A percentile compares a stretch with the other conserved stretches of the same genome.
phyloP scores from a whole-genome alignment of 176 grass and related monocot genomes.

The sorghum (Sorghum bicolor) region Sorghum_bicolor_NCBIv3 NC_012870.2:61261501-61262000 shows the following conservation, averaged over 20 bases:
- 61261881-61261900: constrained; percentile 79
- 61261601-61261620: constrained; percentile 93
- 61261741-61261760: constrained; percentile 5
- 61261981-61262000: constrained; percentile 5
- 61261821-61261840: constrained; percentile 13
- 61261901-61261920: constrained; percentile 85
- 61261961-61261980: constrained; percentile 30
- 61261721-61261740: constrained; percentile 68
- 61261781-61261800: not conserved
- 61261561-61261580: constrained; percentile 52
- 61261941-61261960: constrained; percentile 95
- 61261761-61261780: constrained; percentile 28
- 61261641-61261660: constrained; percentile 75
- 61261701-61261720: constrained; percentile 70
- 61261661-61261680: constrained; percentile 91
- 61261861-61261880: constrained; percentile 65
- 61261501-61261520: not conserved
- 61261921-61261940: constrained; percentile 70
- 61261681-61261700: constrained; percentile 89
- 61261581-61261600: constrained; percentile 96
- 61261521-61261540: not conserved
- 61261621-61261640: constrained; percentile 92
- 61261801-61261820: not conserved
- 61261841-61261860: constrained; percentile 65
- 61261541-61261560: not conserved